Conservation (phyloP, 2,329 filamentous ascomycete genomes). For the Didymosphaeria variabile region DNA sequence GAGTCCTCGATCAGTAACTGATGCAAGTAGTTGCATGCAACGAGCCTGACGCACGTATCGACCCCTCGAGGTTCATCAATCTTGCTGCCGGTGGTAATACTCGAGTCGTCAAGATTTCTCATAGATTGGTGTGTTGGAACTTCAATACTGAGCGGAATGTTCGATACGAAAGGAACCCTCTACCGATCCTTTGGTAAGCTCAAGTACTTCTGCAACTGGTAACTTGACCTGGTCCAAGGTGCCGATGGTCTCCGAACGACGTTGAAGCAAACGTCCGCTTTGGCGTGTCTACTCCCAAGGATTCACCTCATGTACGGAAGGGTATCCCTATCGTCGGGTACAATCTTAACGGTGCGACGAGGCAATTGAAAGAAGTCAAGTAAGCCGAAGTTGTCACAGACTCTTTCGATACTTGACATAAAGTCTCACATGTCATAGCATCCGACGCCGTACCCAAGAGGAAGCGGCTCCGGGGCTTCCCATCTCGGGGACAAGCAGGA, state of each 20-base stretch:
- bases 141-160: too few species aligned
- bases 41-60: slow-evolving; percentile 24
- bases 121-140: neutral
- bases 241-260: slow-evolving; percentile 19
- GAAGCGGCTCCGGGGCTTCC: too few species aligned
- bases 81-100: slow-evolving; percentile 24
- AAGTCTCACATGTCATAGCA: slow-evolving; percentile 24
- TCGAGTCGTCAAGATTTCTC: slow-evolving; percentile 28
- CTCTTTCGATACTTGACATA: slow-evolving; percentile 1
- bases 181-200: neutral
- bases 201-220: neutral
- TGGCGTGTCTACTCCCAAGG: slow-evolving; percentile 25
- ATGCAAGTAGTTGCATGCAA: slow-evolving; percentile 26
- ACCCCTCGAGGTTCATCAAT: slow-evolving; percentile 34
- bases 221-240: slow-evolving; percentile 9
- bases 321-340: slow-evolving; percentile 33
- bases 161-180: neutral
- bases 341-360: slow-evolving; percentile 24
- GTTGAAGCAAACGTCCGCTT: slow-evolving; percentile 25
- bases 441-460: slow-evolving; percentile 22
- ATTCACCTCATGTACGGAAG: slow-evolving; percentile 24
- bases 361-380: slow-evolving; percentile 31
- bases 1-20: neutral
- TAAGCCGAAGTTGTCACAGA: slow-evolving; percentile 21
- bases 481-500: neutral